These are phyloP conservation scores for Anacardium occidentale DNA, from an alignment of 345 rosid species.

Conservation along the genomic window DNA sequence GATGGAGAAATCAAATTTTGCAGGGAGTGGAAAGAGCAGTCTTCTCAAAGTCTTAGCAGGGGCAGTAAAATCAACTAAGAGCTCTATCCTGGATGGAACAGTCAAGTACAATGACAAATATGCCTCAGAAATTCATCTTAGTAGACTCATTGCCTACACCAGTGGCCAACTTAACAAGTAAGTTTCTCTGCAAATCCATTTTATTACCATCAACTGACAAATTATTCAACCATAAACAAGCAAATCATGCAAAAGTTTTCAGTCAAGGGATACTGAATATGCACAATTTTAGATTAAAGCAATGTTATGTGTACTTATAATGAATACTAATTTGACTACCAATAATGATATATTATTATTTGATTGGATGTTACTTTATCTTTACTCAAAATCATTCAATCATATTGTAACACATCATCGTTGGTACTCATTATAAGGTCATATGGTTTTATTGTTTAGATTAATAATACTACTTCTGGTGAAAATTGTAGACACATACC, in stretches of 20 bases:
- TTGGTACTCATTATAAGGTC: no score
- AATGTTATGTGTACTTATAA: no score
- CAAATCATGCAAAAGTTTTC: not conserved
- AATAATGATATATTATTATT: no score
- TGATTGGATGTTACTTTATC: no score
- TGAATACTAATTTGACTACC: no score
- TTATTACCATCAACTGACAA: not conserved
- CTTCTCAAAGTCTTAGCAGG: conserved; percentile 33
- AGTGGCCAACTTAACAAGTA: conserved; percentile 32
- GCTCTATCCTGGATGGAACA: conserved; percentile 25
- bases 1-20: conserved; percentile 3
- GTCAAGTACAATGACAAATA: conserved; percentile 28
- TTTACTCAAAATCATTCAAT: no score
- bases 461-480: not conserved
- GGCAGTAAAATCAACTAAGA: conserved; percentile 13
- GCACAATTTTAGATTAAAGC: no score
- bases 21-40: conserved; percentile 39
- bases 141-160: conserved; percentile 30
- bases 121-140: conserved; percentile 28
- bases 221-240: not conserved
- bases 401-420: no score
- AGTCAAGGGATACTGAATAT: not conserved
- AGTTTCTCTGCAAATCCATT: not conserved
- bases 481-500: conserved; percentile 31
- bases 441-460: no score